Conservation (phyloP, 2,329 filamentous ascomycete genomes). For the Westerdykella aurantiaca region DNA sequence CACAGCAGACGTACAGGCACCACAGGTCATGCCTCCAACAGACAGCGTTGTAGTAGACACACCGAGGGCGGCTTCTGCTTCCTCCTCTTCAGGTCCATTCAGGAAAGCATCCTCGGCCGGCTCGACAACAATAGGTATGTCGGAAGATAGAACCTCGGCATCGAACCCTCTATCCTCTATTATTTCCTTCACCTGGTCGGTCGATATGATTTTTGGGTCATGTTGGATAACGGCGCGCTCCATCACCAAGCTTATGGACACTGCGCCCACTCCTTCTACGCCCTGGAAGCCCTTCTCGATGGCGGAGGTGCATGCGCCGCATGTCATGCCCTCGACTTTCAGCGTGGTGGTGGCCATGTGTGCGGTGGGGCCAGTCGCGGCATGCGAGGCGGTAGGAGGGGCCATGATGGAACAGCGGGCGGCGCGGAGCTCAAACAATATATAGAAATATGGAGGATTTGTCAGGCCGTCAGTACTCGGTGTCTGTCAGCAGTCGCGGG, state of each 20-base stretch:
- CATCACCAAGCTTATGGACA: slow-evolving; percentile 91
- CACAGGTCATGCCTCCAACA: slow-evolving; percentile 86
- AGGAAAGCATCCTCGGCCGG: slow-evolving; percentile 32
- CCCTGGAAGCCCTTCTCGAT: slow-evolving; percentile 86
- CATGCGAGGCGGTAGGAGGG: slow-evolving; percentile 9
- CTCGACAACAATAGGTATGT: slow-evolving; percentile 56
- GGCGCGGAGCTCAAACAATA: slow-evolving; percentile 4
- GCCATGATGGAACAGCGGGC: slow-evolving; percentile 19
- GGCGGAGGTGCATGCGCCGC: slow-evolving; percentile 91
- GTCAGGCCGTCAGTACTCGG: slow-evolving; percentile 3
- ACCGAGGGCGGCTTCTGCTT: slow-evolving; percentile 19
- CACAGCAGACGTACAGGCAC: slow-evolving; percentile 79
- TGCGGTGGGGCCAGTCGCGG: slow-evolving; percentile 37
- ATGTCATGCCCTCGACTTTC: slow-evolving; percentile 79
- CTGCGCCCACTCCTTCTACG: slow-evolving; percentile 72
- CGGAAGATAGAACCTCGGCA: slow-evolving; percentile 77
- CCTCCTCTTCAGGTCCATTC: slow-evolving; percentile 33
- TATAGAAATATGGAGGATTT: background rate
- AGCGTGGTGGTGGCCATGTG: slow-evolving; percentile 83
- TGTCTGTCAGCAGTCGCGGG: slow-evolving; percentile 4
- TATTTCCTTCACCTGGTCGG: slow-evolving; percentile 72
- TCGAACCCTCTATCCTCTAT: slow-evolving; percentile 93
- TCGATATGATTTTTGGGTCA: slow-evolving; percentile 66
- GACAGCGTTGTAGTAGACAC: slow-evolving; percentile 66
- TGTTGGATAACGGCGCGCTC: slow-evolving; percentile 93